phyloP scores from a whole-genome alignment of 2,329 filamentous ascomycete genomes.

The Sporothrix sp. region DNA sequence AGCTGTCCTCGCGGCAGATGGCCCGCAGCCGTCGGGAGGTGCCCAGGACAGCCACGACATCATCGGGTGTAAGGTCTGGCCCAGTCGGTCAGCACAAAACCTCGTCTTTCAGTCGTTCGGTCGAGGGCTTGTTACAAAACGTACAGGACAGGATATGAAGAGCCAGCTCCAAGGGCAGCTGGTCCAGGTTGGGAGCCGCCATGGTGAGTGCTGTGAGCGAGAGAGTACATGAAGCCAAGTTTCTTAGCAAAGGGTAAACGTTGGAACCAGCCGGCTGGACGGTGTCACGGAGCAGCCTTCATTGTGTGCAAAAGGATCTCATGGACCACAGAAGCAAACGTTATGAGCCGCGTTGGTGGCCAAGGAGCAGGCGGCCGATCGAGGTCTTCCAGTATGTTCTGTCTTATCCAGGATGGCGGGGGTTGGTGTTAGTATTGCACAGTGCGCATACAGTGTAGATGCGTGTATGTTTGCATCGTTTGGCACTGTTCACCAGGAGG shows the following conservation, averaged over 20 bases:
- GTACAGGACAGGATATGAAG: conserved; percentile 51
- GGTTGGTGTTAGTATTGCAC: not conserved
- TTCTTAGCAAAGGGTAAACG: too few relatives aligned
- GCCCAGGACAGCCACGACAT: conserved; percentile 59
- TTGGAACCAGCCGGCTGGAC: too few relatives aligned
- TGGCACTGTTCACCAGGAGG: too few relatives aligned
- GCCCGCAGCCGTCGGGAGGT: conserved; percentile 56
- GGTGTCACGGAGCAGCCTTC: too few relatives aligned
- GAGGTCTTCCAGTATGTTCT: not conserved
- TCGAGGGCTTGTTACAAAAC: conserved; percentile 18
- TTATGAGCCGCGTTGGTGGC: too few relatives aligned
- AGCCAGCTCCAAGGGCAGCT: conserved; percentile 53
- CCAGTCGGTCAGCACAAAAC: not conserved
- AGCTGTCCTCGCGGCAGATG: conserved; percentile 60
- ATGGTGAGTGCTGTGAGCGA: conserved; percentile 15
- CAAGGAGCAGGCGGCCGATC: too few relatives aligned
- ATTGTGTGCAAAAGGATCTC: too few relatives aligned
- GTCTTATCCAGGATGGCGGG: not conserved
- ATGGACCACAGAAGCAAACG: not conserved
- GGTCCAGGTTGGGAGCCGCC: conserved; percentile 30
- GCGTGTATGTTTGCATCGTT: too few relatives aligned
- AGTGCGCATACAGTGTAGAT: too few relatives aligned
- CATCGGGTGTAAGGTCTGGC: conserved; percentile 50
- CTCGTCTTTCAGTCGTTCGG: not conserved
- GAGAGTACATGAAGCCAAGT: too few relatives aligned